Conservation (phyloP, 2,329 filamentous ascomycete species). For the Stromatinia cepivora region DNA sequence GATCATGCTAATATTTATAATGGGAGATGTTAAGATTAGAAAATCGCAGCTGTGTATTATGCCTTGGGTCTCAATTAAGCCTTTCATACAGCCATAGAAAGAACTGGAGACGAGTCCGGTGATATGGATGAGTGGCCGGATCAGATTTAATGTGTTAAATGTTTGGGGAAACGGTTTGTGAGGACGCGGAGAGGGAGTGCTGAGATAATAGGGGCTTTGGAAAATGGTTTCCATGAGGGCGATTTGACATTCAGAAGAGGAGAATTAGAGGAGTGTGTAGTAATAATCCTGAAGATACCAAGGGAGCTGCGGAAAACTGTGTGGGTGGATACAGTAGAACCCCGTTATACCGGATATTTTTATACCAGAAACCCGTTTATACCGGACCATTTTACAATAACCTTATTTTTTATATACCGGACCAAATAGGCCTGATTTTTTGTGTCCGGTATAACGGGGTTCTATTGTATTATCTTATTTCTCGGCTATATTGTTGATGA, state of each 20-base stretch:
- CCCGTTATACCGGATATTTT: no score
- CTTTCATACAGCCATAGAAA: conserved; percentile 52
- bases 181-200: not conserved
- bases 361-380: no score
- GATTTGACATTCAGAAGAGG: not conserved
- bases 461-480: no score
- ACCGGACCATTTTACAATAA: no score
- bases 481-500: not conserved
- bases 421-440: no score
- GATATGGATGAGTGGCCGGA: conserved; percentile 42
- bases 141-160: not conserved
- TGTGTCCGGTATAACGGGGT: no score
- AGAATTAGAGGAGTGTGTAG: not conserved
- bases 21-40: conserved; percentile 56
- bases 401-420: no score
- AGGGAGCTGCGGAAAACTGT: conserved; percentile 15
- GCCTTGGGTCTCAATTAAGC: conserved; percentile 62
- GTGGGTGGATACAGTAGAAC: no score
- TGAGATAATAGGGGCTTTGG: conserved; percentile 12
- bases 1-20: conserved; percentile 56
- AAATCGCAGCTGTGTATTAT: conserved; percentile 61
- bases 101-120: conserved; percentile 47
- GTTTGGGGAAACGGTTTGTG: conserved; percentile 9
- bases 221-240: conserved; percentile 8
- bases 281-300: conserved; percentile 18